These are phyloP conservation scores for Calonectria hawksworthii DNA, from an alignment of 2,329 filamentous ascomycete genomes.

Conservation along the genomic window DNA sequence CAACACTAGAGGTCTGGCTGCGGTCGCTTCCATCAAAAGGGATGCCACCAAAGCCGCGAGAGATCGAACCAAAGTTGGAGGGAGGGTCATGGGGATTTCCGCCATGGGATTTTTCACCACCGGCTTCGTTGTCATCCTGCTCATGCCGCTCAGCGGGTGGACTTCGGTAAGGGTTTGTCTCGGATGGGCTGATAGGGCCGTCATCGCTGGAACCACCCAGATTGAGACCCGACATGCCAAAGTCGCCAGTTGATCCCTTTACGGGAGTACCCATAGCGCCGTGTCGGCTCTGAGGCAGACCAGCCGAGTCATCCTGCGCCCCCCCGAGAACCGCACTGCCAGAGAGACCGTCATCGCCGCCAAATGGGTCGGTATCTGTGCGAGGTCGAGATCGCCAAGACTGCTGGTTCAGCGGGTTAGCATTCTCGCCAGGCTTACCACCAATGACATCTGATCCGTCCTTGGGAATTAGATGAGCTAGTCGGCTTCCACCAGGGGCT, in stretches of 20 bases:
- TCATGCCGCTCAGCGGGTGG: conserved; percentile 82
- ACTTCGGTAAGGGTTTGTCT: conserved; percentile 97
- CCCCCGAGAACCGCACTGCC: conserved; percentile 83
- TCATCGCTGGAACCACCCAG: conserved; percentile 68
- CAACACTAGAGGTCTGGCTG: conserved; percentile 92
- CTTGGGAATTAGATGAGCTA: conserved; percentile 88
- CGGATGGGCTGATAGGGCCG: conserved; percentile 90
- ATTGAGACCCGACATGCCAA: conserved; percentile 73
- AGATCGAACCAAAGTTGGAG: conserved; percentile 67
- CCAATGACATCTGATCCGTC: conserved; percentile 77
- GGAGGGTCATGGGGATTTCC: conserved; percentile 55
- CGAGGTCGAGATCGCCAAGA: conserved; percentile 73
- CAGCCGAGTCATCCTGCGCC: conserved; percentile 74
- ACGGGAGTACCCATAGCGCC: conserved; percentile 67
- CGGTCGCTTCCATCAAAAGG: conserved; percentile 83
- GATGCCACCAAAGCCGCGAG: conserved; percentile 64
- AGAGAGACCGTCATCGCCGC: conserved; percentile 74
- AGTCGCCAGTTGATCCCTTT: conserved; percentile 69
- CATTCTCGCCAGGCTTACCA: conserved; percentile 65
- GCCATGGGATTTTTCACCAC: conserved; percentile 63
- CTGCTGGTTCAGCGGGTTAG: conserved; percentile 55
- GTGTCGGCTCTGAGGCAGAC: conserved; percentile 50
- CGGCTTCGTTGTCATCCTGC: conserved; percentile 71
- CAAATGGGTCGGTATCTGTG: conserved; percentile 83
- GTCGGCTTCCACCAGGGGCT: conserved; percentile 81